phyloP scores from a whole-genome alignment of 768 basidiomycete species.

The Boletus rubroflammeus region DNA sequence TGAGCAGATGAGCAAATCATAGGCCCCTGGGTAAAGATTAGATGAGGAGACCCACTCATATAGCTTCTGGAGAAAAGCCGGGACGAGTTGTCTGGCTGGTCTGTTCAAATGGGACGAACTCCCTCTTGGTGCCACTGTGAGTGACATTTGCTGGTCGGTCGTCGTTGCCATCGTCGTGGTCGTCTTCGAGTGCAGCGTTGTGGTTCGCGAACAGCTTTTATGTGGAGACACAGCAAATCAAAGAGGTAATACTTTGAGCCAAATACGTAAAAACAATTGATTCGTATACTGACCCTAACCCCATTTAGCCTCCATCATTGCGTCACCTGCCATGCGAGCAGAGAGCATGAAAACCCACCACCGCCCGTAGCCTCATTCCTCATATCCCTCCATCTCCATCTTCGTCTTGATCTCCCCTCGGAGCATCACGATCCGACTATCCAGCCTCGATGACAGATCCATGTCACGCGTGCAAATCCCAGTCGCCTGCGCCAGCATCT shows the following conservation, averaged over 20 bases:
- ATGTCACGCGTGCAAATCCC: slow-evolving; percentile 44
- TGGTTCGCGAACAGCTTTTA: slow-evolving; percentile 1
- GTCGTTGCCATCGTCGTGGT: slow-evolving; percentile 37
- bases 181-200: slow-evolving; percentile 5
- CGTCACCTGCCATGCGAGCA: too few species aligned
- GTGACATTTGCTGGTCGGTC: slow-evolving; percentile 54
- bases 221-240: slow-evolving; percentile 17
- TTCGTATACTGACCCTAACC: slow-evolving; percentile 4
- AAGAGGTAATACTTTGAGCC: not conserved
- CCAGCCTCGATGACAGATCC: slow-evolving; percentile 66
- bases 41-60: slow-evolving; percentile 60
- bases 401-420: slow-evolving; percentile 67
- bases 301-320: not conserved
- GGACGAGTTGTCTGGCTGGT: slow-evolving; percentile 52
- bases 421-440: slow-evolving; percentile 66
- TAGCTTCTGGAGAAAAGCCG: slow-evolving; percentile 90
- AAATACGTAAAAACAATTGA: slow-evolving; percentile 16
- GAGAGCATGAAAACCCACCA: not conserved
- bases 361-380: not conserved
- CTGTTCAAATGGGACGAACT: slow-evolving; percentile 41
- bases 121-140: slow-evolving; percentile 44
- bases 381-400: slow-evolving; percentile 42
- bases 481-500: slow-evolving; percentile 51
- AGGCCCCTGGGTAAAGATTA: slow-evolving; percentile 9
- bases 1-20: slow-evolving; percentile 10